A percentile compares a stretch with the other conserved stretches of the same genome.
Conservation (phyloP, 1,284 basidiomycete species). For the Malassezia equina region DNA sequence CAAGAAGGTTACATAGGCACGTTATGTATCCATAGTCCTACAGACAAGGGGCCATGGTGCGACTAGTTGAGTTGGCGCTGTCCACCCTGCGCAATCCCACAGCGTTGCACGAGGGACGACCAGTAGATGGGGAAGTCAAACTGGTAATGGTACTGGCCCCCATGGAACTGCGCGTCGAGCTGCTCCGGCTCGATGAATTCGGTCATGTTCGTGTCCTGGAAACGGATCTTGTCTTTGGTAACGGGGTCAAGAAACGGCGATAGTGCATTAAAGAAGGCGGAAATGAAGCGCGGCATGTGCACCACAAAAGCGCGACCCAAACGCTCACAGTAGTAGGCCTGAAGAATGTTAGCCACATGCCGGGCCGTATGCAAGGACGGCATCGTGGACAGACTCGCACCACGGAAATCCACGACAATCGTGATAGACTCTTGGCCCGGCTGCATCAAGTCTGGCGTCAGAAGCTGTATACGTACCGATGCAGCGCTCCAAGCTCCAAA, state of each 20-base stretch:
- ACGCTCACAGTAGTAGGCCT: slow-evolving; percentile 82
- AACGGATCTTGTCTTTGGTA: slow-evolving; percentile 73
- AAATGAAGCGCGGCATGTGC: slow-evolving; percentile 58
- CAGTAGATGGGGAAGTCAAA: slow-evolving; percentile 67
- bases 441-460: slow-evolving; percentile 29
- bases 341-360: slow-evolving; percentile 58
- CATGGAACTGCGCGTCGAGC: slow-evolving; percentile 66
- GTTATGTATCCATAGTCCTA: no score
- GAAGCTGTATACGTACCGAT: slow-evolving; percentile 16
- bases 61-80: slow-evolving; percentile 5
- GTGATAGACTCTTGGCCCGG: slow-evolving; percentile 30
- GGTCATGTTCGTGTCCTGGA: slow-evolving; percentile 58
- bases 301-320: slow-evolving; percentile 74
- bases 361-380: slow-evolving; percentile 29
- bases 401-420: slow-evolving; percentile 37
- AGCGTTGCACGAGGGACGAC: slow-evolving; percentile 23
- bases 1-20: slow-evolving; percentile 63
- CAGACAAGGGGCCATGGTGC: no score
- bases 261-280: slow-evolving; percentile 63
- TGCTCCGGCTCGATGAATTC: slow-evolving; percentile 67
- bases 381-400: slow-evolving; percentile 26
- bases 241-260: slow-evolving; percentile 79
- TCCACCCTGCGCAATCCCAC: slow-evolving; percentile 28
- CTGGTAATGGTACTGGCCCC: slow-evolving; percentile 65
- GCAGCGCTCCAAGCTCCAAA: slow-evolving; percentile 40